Conservation (phyloP, 805 yeast species). For the Kockiozyma suomiensis region DNA sequence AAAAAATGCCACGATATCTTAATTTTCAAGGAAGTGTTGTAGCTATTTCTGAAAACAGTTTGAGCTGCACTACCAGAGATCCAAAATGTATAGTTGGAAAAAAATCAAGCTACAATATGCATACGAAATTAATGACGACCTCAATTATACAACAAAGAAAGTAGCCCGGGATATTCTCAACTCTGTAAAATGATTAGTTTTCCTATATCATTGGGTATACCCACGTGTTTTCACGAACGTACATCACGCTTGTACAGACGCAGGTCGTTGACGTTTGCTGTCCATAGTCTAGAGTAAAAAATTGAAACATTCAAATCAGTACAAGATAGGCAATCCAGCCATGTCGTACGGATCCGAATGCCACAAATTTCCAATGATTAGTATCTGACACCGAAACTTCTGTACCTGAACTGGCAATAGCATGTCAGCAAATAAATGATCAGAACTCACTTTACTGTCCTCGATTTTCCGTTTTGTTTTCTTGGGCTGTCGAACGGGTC, state of each 20-base stretch:
- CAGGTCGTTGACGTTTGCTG: constrained; percentile 20
- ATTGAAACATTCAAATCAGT: background rate
- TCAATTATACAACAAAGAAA: too few species aligned
- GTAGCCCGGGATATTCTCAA: background rate
- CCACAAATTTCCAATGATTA: background rate
- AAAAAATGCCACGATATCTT: background rate
- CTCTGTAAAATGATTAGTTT: background rate
- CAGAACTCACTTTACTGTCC: constrained; percentile 23
- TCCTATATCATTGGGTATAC: background rate
- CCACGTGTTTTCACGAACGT: background rate
- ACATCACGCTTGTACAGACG: constrained; percentile 19
- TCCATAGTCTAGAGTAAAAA: background rate
- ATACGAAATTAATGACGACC: background rate
- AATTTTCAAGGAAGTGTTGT: background rate
- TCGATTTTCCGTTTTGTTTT: constrained; percentile 49
- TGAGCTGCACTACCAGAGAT: background rate
- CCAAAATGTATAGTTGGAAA: background rate
- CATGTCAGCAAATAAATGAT: background rate
- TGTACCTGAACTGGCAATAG: background rate
- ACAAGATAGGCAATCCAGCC: background rate
- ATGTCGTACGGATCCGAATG: background rate
- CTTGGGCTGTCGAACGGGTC: constrained; percentile 66
- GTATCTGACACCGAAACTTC: background rate
- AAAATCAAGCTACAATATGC: background rate
- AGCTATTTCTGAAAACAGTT: background rate